Conservation (phyloP, 1,284 basidiomycete species). For the Cronartium quercuum region DNA sequence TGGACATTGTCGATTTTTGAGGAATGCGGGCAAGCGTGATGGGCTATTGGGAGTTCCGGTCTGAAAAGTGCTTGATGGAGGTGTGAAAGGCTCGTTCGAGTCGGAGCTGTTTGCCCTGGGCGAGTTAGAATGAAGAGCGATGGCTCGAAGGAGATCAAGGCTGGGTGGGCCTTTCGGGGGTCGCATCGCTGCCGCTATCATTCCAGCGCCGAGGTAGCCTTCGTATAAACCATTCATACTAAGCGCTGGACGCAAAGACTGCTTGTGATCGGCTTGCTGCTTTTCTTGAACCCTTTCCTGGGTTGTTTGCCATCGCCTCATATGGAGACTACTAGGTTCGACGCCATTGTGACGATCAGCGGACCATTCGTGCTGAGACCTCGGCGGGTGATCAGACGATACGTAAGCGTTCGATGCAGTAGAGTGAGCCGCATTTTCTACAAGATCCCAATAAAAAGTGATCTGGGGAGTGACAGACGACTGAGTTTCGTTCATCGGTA, state of each 20-base stretch:
- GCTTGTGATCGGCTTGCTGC: neutral
- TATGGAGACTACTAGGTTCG: neutral
- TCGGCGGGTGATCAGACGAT: too few species aligned
- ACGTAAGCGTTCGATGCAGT: too few species aligned
- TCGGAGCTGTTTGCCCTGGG: neutral
- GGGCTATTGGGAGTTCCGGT: neutral
- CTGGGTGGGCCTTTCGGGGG: neutral
- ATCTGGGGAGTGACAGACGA: too few species aligned
- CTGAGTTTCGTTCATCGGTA: too few species aligned
- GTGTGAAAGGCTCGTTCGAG: neutral
- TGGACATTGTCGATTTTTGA: neutral
- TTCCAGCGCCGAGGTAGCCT: neutral
- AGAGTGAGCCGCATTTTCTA: too few species aligned
- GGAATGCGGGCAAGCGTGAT: constrained; percentile 6
- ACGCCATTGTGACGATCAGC: neutral
- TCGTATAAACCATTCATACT: constrained; percentile 1
- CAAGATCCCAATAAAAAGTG: too few species aligned
- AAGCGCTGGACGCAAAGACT: neutral
- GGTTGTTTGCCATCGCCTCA: neutral
- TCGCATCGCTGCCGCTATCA: constrained; percentile 1
- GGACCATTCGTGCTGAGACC: too few species aligned
- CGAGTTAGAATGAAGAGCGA: neutral
- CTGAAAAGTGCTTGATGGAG: neutral
- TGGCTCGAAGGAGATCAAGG: constrained; percentile 5
- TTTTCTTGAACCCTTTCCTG: neutral